Evolutionary conservation across 192 early-diverging fungal genomes (phyloP), one percentile per base, ranked within the genome.

Genomic region (Mortierella claussenii): DNA sequence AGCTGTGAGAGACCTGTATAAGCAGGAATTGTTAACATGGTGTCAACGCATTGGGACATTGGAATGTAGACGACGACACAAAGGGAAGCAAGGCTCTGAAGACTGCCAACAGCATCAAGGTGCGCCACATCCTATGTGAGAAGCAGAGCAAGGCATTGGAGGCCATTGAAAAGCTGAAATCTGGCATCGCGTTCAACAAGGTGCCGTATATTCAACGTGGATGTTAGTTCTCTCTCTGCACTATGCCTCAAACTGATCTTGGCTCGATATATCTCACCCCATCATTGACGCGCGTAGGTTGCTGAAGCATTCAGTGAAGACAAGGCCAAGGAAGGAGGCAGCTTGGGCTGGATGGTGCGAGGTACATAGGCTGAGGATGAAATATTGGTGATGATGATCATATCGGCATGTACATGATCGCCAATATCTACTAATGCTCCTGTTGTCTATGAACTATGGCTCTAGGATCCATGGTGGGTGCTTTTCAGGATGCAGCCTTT

Each of bases 51-150:
- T 30, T 10, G 45, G 8, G 23, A 26, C 47, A 49, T 24, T 49
- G 10, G 47, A 32, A 4, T 11, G n/a, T 55, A 59, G 73, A 76
- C 28, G 79, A 76, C 27, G 80, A 78, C 23, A 50, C 73, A 27
- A 73, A 79, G 20, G 80, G 82, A 40, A 78, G 69, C 33, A 68
- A 66, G 47, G 86, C 89, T 54, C 69, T 91, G 42, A 92, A 92
- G 81, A 52, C 86, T 4, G 87, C 87, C 56, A 91, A 82, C 59
- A 81, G 85, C 31, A 68, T 93, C 51, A 78, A 82, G 57, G 86
- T 92, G 23, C 84, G 93, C 27, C 92, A 95, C 79, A 94, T 94
- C 60, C 83, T 96, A 7, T 96, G 94, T 80, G 93, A 93, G 60
- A 96, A 94, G 57, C 90, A 93, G 27, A 74, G 83, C 26, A 92